phyloP scores from a whole-genome alignment of 495 filamentous ascomycete species.

The Cryomyces antarcticus region DNA sequence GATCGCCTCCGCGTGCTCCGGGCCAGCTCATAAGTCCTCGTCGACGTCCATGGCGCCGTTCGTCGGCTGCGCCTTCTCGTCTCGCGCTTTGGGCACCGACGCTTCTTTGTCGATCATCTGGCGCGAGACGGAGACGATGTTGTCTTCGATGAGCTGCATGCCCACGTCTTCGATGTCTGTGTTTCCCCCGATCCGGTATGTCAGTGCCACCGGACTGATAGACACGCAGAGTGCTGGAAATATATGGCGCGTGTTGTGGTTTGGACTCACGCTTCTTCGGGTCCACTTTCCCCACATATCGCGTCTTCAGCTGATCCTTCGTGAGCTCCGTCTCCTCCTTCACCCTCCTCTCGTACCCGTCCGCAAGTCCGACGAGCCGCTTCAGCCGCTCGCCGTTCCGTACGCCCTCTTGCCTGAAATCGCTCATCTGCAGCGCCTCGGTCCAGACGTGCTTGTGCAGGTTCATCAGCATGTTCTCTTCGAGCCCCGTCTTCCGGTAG shows the following conservation, averaged over 20 bases:
- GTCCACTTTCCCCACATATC: slow-evolving; percentile 96
- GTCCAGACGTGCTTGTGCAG: slow-evolving; percentile 99
- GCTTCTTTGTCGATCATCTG: slow-evolving; percentile 99
- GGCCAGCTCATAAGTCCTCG: slow-evolving; percentile 23
- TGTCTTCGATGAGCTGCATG: slow-evolving; percentile 92
- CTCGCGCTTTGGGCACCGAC: slow-evolving; percentile 34
- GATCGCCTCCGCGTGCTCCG: too few relatives aligned
- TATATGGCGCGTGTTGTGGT: too few relatives aligned
- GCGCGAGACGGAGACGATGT: slow-evolving; percentile 85
- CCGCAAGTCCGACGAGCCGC: slow-evolving; percentile 70
- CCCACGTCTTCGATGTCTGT: slow-evolving; percentile 82
- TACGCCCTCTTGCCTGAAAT: slow-evolving; percentile 68
- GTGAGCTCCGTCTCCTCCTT: slow-evolving; percentile 95
- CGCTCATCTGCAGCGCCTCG: slow-evolving; percentile 89
- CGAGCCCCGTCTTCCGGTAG: slow-evolving; percentile 90
- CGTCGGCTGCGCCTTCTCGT: slow-evolving; percentile 26
- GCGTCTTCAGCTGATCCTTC: slow-evolving; percentile 93
- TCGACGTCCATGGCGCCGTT: slow-evolving; percentile 35
- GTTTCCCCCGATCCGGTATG: too few relatives aligned
- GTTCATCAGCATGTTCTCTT: slow-evolving; percentile 99
- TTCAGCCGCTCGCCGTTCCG: slow-evolving; percentile 72
- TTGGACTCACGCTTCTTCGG: slow-evolving; percentile 71
- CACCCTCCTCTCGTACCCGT: slow-evolving; percentile 95
- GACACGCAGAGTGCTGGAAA: too few relatives aligned
- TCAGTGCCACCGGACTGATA: too few relatives aligned